Percentiles rank a stretch among this genome's conserved stretches.
phyloP scores from a whole-genome alignment of 73 alveolate species.

The Tetrahymena elliotti region DNA sequence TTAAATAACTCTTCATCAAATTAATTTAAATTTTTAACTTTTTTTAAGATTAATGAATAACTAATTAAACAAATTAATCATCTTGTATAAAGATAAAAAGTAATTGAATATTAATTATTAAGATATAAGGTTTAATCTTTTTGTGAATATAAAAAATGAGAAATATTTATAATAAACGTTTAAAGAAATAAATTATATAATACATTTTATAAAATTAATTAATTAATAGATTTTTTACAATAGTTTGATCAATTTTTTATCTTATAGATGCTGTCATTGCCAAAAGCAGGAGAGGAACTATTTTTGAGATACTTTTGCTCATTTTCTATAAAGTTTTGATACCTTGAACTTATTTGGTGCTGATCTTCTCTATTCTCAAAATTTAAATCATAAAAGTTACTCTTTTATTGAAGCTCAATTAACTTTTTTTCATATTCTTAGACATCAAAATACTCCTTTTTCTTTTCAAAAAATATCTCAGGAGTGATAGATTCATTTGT shows the following conservation, averaged over 20 bases:
- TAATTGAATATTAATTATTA: too few relatives aligned
- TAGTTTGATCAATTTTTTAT: neutral
- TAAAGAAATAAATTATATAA: too few relatives aligned
- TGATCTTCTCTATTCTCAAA: neutral
- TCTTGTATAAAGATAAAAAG: too few relatives aligned
- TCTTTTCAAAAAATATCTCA: neutral
- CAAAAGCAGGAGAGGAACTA: neutral
- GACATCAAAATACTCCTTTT: neutral
- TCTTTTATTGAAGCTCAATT: neutral
- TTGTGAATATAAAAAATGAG: too few relatives aligned
- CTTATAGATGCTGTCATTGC: neutral
- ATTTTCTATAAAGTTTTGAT: neutral
- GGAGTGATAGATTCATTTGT: neutral
- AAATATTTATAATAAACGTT: too few relatives aligned
- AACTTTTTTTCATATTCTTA: neutral
- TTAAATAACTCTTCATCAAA: too few relatives aligned
- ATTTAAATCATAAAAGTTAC: neutral
- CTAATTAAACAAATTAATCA: too few relatives aligned
- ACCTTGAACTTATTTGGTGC: neutral
- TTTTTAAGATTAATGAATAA: too few relatives aligned
- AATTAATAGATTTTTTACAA: neutral
- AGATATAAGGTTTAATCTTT: too few relatives aligned
- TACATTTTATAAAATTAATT: neutral
- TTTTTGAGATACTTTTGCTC: neutral
- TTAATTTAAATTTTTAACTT: too few relatives aligned